A percentile compares a stretch with the other conserved stretches of the same genome.
Conservation (phyloP, 331 rosid genomes). For the Pyrus hybrid region DNA sequence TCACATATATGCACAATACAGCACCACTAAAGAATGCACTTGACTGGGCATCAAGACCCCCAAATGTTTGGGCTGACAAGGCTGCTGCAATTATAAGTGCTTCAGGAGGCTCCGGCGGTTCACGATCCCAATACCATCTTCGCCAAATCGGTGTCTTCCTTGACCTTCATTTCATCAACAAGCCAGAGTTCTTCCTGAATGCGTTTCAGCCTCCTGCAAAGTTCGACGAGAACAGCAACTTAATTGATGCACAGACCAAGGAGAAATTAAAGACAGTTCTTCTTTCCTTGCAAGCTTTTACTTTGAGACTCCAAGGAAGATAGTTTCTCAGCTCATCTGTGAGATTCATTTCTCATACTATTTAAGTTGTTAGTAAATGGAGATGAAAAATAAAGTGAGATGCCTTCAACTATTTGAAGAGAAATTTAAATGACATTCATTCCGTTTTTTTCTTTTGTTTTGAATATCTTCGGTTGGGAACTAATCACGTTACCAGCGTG, state of each 20-base stretch:
- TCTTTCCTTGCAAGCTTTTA: conserved; percentile 36
- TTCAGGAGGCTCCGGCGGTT: conserved; percentile 54
- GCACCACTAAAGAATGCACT: conserved; percentile 76
- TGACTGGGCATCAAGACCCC: conserved; percentile 79
- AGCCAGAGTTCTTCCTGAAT: conserved; percentile 48
- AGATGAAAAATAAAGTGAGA: neutral
- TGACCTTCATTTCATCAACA: conserved; percentile 71
- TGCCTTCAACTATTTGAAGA: neutral
- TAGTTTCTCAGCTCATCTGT: neutral
- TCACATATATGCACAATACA: neutral
- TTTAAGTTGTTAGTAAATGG: too few relatives aligned
- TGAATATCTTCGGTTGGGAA: too few relatives aligned
- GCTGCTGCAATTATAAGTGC: conserved; percentile 63
- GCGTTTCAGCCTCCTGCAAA: conserved; percentile 44
- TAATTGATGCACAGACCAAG: conserved; percentile 38
- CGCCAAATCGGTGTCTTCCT: conserved; percentile 67
- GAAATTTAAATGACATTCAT: neutral
- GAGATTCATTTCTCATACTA: neutral
- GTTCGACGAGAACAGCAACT: conserved; percentile 41
- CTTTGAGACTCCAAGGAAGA: conserved; percentile 27
- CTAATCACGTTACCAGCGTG: too few relatives aligned
- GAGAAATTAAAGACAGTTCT: conserved; percentile 32
- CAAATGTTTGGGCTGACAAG: conserved; percentile 65
- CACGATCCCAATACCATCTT: conserved; percentile 56
- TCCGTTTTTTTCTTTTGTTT: neutral